phyloP scores from a whole-genome alignment of 106 monocot genomes.

The Alisma plantagoaquatica region DNA sequence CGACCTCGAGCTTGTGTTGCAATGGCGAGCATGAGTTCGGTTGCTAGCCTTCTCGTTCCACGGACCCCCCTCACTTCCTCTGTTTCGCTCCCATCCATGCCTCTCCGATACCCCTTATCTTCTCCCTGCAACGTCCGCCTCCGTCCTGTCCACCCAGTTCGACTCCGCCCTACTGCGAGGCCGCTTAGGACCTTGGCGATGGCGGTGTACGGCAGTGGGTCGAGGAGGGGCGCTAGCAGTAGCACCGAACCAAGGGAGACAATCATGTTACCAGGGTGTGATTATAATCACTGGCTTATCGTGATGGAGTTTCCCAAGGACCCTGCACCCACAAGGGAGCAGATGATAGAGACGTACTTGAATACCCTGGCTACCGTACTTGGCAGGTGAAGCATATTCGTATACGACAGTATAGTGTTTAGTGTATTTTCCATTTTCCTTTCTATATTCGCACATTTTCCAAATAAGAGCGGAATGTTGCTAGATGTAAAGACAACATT shows the following conservation, averaged over 20 bases:
- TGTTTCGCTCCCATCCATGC: neutral
- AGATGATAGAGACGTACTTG: slow-evolving; percentile 95
- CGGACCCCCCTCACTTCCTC: neutral
- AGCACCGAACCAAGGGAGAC: slow-evolving; percentile 59
- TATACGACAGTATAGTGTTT: neutral
- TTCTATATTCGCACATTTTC: too few relatives aligned
- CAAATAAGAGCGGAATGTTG: too few relatives aligned
- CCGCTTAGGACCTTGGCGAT: slow-evolving; percentile 14
- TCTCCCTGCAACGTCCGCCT: neutral
- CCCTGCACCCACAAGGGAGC: slow-evolving; percentile 81
- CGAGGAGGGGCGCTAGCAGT: slow-evolving; percentile 23
- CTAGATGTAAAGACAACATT: too few relatives aligned
- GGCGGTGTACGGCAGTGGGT: slow-evolving; percentile 30
- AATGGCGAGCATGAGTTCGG: too few relatives aligned
- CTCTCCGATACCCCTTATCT: neutral
- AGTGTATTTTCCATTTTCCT: too few relatives aligned
- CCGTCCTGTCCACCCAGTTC: neutral
- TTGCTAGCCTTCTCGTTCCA: too few relatives aligned
- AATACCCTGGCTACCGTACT: slow-evolving; percentile 73
- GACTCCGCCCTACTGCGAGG: neutral
- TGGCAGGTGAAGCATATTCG: slow-evolving; percentile 61
- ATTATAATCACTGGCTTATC: slow-evolving; percentile 97
- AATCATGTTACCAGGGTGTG: slow-evolving; percentile 87
- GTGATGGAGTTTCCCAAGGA: slow-evolving; percentile 98
- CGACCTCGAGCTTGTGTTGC: too few relatives aligned